These are phyloP conservation scores for Starmerella floricola DNA, from an alignment of 805 yeast genomes.

Conservation along the genomic window DNA sequence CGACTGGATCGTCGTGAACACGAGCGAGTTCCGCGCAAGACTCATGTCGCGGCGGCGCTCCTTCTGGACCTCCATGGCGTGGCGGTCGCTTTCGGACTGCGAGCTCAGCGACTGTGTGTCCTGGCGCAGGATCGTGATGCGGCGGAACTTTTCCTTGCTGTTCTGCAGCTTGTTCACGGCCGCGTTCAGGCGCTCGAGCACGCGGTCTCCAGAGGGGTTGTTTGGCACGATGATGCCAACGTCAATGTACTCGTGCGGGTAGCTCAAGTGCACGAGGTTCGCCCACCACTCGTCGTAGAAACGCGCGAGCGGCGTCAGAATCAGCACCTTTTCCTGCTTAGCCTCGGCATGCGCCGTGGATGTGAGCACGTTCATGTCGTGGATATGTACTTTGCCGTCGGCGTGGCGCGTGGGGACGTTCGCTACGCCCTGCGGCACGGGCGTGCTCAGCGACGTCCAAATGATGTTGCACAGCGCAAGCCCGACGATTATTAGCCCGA, in stretches of 20 bases:
- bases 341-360: conserved; percentile 59
- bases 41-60: conserved; percentile 87
- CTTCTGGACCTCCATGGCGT: conserved; percentile 75
- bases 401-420: conserved; percentile 22
- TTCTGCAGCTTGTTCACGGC: conserved; percentile 61
- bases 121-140: conserved; percentile 81
- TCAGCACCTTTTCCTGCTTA: conserved; percentile 70
- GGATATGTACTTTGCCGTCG: conserved; percentile 22
- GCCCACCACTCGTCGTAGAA: conserved; percentile 83
- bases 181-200: conserved; percentile 55
- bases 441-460: conserved; percentile 14
- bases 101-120: conserved; percentile 62
- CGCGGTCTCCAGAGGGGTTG: conserved; percentile 65
- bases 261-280: conserved; percentile 58
- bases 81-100: conserved; percentile 79
- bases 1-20: conserved; percentile 80
- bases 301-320: conserved; percentile 80
- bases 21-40: conserved; percentile 78
- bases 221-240: conserved; percentile 89
- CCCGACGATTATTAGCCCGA: conserved; percentile 8
- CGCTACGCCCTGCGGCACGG: conserved; percentile 20
- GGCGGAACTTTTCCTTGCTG: conserved; percentile 56
- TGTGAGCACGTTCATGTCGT: conserved; percentile 58
- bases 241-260: conserved; percentile 76
- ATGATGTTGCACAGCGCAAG: conserved; percentile 13